A percentile compares a stretch with the other conserved stretches of the same genome.
These are phyloP conservation scores for Salvia sclarea DNA, from an alignment of 305 asterid genomes.

Conservation along the genomic window DNA sequence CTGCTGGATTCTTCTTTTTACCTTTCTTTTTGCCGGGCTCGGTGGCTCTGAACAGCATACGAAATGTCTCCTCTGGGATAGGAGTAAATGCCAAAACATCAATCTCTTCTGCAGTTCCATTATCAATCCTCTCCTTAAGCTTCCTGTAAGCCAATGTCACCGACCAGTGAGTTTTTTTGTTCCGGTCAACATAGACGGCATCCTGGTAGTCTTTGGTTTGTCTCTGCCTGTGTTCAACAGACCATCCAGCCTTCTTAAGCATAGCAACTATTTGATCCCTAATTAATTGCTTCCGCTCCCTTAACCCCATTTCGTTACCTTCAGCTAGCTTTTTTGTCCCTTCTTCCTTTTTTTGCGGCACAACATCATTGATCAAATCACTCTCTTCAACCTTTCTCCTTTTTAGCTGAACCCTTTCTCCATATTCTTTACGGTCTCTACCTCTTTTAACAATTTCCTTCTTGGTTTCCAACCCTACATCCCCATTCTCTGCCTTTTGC, in stretches of 20 bases:
- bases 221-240: slow-evolving; percentile 74
- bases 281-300: slow-evolving; percentile 64
- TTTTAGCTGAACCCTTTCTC: slow-evolving; percentile 29
- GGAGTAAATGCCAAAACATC: slow-evolving; percentile 59
- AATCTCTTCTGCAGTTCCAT: slow-evolving; percentile 53
- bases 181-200: slow-evolving; percentile 80
- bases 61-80: slow-evolving; percentile 67
- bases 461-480: slow-evolving; percentile 18
- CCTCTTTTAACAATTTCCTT: slow-evolving; percentile 33
- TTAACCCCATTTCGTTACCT: slow-evolving; percentile 51
- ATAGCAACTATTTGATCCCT: slow-evolving; percentile 70
- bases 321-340: slow-evolving; percentile 18
- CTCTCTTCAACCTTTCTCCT: slow-evolving; percentile 19
- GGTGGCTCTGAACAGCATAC: slow-evolving; percentile 54
- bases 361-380: slow-evolving; percentile 27
- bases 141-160: slow-evolving; percentile 78
- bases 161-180: slow-evolving; percentile 77
- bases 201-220: slow-evolving; percentile 59
- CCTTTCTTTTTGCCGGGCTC: slow-evolving; percentile 42
- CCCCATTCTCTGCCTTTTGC: slow-evolving; percentile 32
- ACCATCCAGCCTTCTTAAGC: slow-evolving; percentile 84
- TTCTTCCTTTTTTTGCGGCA: slow-evolving; percentile 13
- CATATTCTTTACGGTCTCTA: slow-evolving; percentile 23
- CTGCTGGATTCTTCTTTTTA: slow-evolving; percentile 41
- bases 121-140: slow-evolving; percentile 66